Percentiles rank a stretch among this genome's conserved stretches.
Evolutionary conservation across 2,329 filamentous ascomycete species (phyloP).

Genomic region (Fusarium devonianum): DNA sequence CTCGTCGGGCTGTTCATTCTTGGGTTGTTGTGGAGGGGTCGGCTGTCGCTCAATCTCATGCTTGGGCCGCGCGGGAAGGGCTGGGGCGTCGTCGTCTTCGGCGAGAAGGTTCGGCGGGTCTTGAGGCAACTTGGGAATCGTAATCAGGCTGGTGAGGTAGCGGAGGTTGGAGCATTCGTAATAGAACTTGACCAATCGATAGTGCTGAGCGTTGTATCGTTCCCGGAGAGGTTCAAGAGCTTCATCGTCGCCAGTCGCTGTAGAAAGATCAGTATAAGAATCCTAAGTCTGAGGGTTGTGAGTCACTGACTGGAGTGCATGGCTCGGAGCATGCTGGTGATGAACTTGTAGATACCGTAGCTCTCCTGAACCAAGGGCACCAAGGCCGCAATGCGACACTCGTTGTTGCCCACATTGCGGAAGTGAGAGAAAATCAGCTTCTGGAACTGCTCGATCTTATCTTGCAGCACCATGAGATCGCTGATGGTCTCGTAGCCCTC

Average conservation of each 20-base stretch:
- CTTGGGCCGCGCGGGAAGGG: conserved; percentile 81
- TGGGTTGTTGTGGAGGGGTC: conserved; percentile 72
- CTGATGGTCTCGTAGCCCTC: conserved; percentile 97
- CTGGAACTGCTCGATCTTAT: conserved; percentile 98
- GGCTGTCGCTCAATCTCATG: conserved; percentile 74
- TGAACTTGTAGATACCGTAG: conserved; percentile 99
- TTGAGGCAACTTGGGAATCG: conserved; percentile 92
- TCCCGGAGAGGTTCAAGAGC: conserved; percentile 86
- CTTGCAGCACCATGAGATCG: conserved; percentile 94
- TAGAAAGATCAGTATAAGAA: conserved; percentile 29
- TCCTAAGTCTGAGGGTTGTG: background rate
- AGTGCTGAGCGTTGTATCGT: conserved; percentile 94
- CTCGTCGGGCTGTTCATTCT: conserved; percentile 84
- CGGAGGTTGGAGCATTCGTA: conserved; percentile 98
- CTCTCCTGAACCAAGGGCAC: conserved; percentile 96
- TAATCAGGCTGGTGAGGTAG: conserved; percentile 95
- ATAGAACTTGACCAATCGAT: conserved; percentile 96
- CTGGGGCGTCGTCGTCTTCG: conserved; percentile 84
- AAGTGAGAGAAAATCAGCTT: conserved; percentile 99
- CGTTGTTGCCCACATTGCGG: conserved; percentile 88
- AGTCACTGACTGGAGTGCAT: conserved; percentile 85
- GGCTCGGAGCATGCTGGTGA: conserved; percentile 97
- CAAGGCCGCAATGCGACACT: conserved; percentile 92
- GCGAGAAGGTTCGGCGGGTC: conserved; percentile 88
- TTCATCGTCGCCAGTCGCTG: conserved; percentile 90